These are phyloP conservation scores for Picochlorum costavermella DNA, from an alignment of 139 green algal species.

Conservation along the genomic window DNA sequence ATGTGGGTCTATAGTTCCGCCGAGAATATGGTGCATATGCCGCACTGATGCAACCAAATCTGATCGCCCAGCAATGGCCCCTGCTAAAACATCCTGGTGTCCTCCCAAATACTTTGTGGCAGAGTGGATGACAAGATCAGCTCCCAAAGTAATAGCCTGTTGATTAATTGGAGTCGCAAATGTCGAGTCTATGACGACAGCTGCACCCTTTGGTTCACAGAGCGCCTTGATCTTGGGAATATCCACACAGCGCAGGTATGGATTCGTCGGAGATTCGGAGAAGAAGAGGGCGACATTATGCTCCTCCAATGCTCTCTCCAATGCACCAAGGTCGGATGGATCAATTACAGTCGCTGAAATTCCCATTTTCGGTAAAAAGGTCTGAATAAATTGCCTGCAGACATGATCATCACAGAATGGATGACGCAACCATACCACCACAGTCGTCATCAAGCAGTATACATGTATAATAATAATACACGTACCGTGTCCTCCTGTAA, in stretches of 20 bases:
- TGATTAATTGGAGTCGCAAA: conserved; percentile 95
- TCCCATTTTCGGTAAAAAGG: conserved; percentile 95
- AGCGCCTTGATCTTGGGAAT: conserved; percentile 69
- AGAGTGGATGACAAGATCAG: conserved; percentile 96
- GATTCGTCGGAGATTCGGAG: conserved; percentile 97
- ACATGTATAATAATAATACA: no score
- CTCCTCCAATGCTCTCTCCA: conserved; percentile 62
- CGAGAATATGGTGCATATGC: conserved; percentile 94
- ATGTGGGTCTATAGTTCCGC: conserved; percentile 92
- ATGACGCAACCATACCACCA: no score
- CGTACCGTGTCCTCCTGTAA: conserved; percentile 79
- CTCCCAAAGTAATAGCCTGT: conserved; percentile 69
- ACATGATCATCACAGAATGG: no score
- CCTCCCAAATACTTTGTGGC: conserved; percentile 98
- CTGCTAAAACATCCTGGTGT: conserved; percentile 97
- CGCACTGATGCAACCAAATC: conserved; percentile 77
- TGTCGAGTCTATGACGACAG: conserved; percentile 92
- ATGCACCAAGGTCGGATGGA: conserved; percentile 74
- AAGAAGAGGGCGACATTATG: conserved; percentile 87
- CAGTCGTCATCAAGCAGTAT: no score
- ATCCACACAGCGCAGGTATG: conserved; percentile 97
- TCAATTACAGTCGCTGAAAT: conserved; percentile 92
- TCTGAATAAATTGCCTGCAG: conserved; percentile 93
- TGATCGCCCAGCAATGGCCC: conserved; percentile 63
- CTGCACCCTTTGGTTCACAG: conserved; percentile 60